These are phyloP conservation scores for Panicum virgatum DNA, from an alignment of 202 grass and related monocot species.

Conservation along the genomic window DNA sequence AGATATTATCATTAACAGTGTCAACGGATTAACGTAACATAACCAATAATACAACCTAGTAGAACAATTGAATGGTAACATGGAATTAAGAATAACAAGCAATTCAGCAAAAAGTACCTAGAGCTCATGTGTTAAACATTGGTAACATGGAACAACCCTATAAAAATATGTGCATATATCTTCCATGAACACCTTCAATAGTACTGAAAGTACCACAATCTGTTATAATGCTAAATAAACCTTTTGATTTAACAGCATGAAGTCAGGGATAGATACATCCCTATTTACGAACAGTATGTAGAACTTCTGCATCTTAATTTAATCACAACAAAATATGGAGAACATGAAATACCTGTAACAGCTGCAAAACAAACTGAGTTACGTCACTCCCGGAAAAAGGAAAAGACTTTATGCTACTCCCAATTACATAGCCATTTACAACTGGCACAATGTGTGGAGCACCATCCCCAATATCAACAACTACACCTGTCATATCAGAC, in stretches of 20 bases:
- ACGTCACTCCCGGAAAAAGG: constrained; percentile 78
- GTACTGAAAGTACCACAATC: background rate
- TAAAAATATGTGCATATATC: background rate
- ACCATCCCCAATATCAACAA: constrained; percentile 97
- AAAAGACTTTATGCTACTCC: constrained; percentile 98
- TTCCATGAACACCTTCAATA: constrained; percentile 9
- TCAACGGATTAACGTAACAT: background rate
- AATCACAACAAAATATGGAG: constrained; percentile 17
- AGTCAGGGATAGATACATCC: background rate
- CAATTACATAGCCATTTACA: constrained; percentile 98
- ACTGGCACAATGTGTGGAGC: constrained; percentile 86
- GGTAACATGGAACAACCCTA: background rate
- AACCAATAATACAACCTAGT: background rate
- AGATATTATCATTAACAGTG: background rate
- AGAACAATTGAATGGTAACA: too few relatives aligned
- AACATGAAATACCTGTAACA: constrained; percentile 72
- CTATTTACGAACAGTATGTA: constrained; percentile 16
- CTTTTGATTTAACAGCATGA: constrained; percentile 23
- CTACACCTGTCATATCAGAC: constrained; percentile 99
- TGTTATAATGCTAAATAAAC: background rate
- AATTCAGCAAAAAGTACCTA: constrained; percentile 25
- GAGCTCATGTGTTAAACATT: background rate
- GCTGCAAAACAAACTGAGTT: constrained; percentile 80
- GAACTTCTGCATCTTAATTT: background rate
- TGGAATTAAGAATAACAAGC: constrained; percentile 13